Conservation (phyloP, 2,329 filamentous ascomycete genomes). For the Aspergillus floridensis region DNA sequence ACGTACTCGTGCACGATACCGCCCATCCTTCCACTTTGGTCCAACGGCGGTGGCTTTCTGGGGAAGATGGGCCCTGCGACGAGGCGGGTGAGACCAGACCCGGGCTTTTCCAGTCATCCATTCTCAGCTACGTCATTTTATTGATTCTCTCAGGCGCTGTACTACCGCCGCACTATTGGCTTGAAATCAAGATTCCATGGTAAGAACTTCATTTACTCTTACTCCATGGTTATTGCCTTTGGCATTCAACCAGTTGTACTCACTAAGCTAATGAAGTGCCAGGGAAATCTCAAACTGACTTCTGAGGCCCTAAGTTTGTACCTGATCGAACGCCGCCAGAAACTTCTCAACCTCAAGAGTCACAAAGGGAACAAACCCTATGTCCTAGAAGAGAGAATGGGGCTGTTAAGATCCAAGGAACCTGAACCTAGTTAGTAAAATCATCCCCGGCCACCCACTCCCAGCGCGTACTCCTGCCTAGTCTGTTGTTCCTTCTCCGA, state of each 20-base stretch:
- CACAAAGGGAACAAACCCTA: not conserved
- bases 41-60: constrained; percentile 8
- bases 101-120: constrained; percentile 10
- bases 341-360: not conserved
- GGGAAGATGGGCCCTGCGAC: constrained; percentile 4
- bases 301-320: not conserved
- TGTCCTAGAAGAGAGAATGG: not conserved
- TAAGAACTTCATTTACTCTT: not conserved
- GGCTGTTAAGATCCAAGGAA: not conserved
- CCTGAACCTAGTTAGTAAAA: not conserved
- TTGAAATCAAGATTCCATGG: not conserved
- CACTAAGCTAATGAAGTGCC: not conserved
- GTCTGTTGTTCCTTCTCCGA: not conserved
- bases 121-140: constrained; percentile 21
- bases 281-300: not conserved
- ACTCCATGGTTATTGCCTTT: not conserved
- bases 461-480: not conserved
- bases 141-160: constrained; percentile 12
- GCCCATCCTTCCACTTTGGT: constrained; percentile 8
- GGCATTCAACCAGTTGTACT: not conserved
- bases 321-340: not conserved
- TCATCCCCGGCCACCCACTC: not conserved
- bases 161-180: constrained; percentile 4
- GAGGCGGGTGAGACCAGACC: constrained; percentile 3
- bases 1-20: constrained; percentile 17